Conservation (phyloP, 1,284 basidiomycete genomes). For the Hemileia vastatrix region DNA sequence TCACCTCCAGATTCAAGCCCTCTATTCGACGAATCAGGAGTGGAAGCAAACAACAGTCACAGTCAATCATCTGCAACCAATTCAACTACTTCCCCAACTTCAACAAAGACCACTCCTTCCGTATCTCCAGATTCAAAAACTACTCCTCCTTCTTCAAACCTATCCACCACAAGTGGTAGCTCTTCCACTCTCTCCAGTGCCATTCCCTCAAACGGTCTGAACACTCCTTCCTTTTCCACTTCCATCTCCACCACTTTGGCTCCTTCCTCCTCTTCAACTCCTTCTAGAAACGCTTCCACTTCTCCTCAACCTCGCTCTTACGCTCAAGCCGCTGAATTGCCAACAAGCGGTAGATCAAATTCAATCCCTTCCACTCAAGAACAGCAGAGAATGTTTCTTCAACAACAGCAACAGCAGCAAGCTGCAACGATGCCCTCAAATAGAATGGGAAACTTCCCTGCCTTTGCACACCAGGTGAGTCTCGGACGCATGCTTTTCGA, state of each 20-base stretch:
- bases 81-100: background rate
- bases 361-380: no score
- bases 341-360: no score
- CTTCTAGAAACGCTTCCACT: no score
- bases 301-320: no score
- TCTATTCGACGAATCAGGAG: conserved; percentile 27
- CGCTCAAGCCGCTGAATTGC: no score
- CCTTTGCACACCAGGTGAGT: no score
- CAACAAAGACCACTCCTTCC: background rate
- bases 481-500: no score
- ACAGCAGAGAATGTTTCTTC: no score
- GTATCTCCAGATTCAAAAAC: background rate
- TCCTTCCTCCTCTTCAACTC: no score
- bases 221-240: background rate
- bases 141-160: background rate
- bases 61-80: background rate
- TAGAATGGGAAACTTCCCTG: no score
- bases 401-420: no score
- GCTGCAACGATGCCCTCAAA: no score
- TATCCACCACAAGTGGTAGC: background rate
- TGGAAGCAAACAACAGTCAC: background rate
- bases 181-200: background rate
- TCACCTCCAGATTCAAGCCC: conserved; percentile 28
- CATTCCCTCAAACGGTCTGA: background rate
- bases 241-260: conserved; percentile 6